Conservation (phyloP, 169 alveolate species). For the Plasmodium inui region DNA sequence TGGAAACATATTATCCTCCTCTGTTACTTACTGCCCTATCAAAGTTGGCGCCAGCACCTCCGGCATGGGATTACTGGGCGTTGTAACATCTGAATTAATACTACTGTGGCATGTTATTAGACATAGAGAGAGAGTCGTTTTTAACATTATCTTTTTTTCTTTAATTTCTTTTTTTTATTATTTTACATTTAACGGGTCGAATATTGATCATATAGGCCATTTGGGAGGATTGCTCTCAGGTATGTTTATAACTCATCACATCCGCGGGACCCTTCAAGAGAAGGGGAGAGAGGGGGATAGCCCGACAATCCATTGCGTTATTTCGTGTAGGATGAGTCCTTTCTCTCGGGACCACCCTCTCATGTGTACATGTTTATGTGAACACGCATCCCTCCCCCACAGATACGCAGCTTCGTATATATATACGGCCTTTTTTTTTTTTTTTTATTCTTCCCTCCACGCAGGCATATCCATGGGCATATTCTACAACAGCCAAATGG, state of each 20-base stretch:
- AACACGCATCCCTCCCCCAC: background rate
- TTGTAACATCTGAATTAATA: conserved; percentile 86
- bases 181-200: conserved; percentile 85
- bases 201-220: conserved; percentile 88
- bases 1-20: conserved; percentile 86
- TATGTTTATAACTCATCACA: background rate
- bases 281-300: background rate
- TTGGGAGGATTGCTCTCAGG: conserved; percentile 88
- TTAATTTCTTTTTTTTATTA: conserved; percentile 82
- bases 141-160: conserved; percentile 83
- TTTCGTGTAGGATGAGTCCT: background rate
- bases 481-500: conserved; percentile 80
- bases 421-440: background rate
- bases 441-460: background rate
- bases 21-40: conserved; percentile 82
- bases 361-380: background rate
- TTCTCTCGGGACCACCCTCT: background rate
- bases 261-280: background rate
- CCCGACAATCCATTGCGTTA: background rate
- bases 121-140: conserved; percentile 83
- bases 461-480: conserved; percentile 84
- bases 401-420: background rate
- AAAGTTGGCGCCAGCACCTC: conserved; percentile 91
- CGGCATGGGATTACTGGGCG: conserved; percentile 88
- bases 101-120: conserved; percentile 86